Evolutionary conservation across 1,139 yeast species (phyloP).

Genomic region (Taiozyma sp.): DNA sequence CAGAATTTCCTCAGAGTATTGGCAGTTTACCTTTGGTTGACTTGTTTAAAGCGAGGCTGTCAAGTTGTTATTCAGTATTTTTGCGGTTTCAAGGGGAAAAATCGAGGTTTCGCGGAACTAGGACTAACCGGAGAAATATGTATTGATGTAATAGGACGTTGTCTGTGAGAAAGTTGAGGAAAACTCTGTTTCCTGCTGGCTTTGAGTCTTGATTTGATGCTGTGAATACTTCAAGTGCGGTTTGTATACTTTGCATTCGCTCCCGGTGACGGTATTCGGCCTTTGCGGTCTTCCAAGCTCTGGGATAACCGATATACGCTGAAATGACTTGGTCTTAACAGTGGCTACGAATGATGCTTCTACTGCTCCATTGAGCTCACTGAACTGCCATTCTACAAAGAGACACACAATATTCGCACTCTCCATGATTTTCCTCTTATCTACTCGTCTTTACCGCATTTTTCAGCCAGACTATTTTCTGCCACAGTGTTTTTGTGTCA

Average conservation of each 20-base stretch:
- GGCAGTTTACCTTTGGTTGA: neutral
- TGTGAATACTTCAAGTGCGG: neutral
- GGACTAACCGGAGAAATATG: neutral
- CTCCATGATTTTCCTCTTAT: neutral
- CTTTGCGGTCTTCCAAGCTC: neutral
- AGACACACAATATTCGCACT: neutral
- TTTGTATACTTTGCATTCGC: too few species aligned
- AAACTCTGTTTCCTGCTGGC: neutral
- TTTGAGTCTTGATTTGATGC: too few species aligned
- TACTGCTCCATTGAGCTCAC: neutral
- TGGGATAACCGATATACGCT: too few species aligned
- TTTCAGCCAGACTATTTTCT: neutral
- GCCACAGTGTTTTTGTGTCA: neutral
- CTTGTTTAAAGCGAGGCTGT: neutral
- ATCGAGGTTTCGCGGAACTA: neutral
- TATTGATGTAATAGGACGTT: neutral
- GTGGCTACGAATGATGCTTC: neutral
- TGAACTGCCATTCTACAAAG: too few species aligned
- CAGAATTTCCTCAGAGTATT: neutral
- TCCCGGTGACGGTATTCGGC: neutral
- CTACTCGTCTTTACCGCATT: neutral
- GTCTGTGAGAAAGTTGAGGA: neutral
- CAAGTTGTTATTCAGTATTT: neutral
- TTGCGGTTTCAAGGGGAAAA: neutral
- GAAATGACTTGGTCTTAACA: neutral